phyloP scores from a whole-genome alignment of 352 stramenopile species.

The Lagenidium sp. region DNA sequence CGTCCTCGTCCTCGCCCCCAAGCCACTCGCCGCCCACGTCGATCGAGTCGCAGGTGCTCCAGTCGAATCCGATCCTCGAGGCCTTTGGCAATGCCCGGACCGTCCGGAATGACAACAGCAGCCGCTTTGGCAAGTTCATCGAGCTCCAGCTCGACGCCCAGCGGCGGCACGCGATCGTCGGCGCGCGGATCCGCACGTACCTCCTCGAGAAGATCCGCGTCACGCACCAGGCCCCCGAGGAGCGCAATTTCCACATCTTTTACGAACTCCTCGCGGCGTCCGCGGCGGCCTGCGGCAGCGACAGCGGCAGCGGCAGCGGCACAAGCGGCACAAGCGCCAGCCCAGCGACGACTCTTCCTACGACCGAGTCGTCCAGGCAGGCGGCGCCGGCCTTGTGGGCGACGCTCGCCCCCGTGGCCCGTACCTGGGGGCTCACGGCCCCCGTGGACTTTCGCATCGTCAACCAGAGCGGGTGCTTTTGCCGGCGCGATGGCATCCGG shows the following conservation, averaged over 20 bases:
- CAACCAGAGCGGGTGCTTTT: slow-evolving; percentile 63
- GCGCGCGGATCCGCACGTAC: slow-evolving; percentile 86
- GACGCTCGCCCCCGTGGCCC: slow-evolving; percentile 8
- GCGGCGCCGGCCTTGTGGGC: neutral
- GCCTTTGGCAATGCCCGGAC: slow-evolving; percentile 86
- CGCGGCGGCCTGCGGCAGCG: neutral
- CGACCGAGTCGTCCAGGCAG: too few relatives aligned
- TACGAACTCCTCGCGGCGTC: slow-evolving; percentile 67
- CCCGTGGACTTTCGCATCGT: slow-evolving; percentile 45
- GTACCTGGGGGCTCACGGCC: slow-evolving; percentile 25
- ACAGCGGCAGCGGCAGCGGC: neutral
- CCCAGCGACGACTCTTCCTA: too few relatives aligned
- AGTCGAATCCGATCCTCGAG: slow-evolving; percentile 88
- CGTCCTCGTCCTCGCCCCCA: slow-evolving; percentile 4
- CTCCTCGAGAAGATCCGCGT: slow-evolving; percentile 93
- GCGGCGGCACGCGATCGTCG: slow-evolving; percentile 30
- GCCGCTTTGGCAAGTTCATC: slow-evolving; percentile 90
- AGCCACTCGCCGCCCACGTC: too few relatives aligned
- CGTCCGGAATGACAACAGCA: slow-evolving; percentile 85
- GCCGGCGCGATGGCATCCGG: slow-evolving; percentile 53
- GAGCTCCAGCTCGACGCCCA: slow-evolving; percentile 57
- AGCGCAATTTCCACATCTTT: slow-evolving; percentile 87
- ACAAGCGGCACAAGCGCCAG: neutral
- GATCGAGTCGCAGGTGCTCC: slow-evolving; percentile 83
- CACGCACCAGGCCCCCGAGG: slow-evolving; percentile 58